These are phyloP conservation scores for Vitis rotundifolia DNA, from an alignment of 164 flowering plant genomes.

Conservation along the genomic window DNA sequence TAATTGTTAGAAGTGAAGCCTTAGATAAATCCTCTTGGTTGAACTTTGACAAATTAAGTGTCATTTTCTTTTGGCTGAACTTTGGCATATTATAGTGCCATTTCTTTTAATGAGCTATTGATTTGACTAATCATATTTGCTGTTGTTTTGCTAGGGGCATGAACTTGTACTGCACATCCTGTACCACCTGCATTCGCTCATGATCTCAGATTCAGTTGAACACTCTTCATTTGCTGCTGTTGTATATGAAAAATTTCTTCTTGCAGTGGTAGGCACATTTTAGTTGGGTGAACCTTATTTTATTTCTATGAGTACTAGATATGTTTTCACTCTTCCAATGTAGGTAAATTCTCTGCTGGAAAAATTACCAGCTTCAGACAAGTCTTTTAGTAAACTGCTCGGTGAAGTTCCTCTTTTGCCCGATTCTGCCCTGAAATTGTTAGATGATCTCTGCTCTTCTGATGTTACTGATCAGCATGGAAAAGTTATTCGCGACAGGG, in stretches of 20 bases:
- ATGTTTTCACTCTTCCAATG: constrained; percentile 16
- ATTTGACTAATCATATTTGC: neutral
- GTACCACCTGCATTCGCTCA: constrained; percentile 65
- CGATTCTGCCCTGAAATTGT: constrained; percentile 66
- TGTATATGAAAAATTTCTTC: constrained; percentile 77
- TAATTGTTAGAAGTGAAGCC: neutral
- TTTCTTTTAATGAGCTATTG: neutral
- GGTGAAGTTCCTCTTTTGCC: constrained; percentile 91
- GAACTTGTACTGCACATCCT: constrained; percentile 84
- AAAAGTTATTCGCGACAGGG: constrained; percentile 65
- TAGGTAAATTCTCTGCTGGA: constrained; percentile 82
- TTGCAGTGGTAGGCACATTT: constrained; percentile 63
- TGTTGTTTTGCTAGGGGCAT: constrained; percentile 64
- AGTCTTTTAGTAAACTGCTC: constrained; percentile 87
- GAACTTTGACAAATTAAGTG: neutral
- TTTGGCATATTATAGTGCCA: neutral
- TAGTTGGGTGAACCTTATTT: neutral
- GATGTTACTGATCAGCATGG: constrained; percentile 44
- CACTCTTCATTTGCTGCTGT: constrained; percentile 46
- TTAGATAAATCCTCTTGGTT: neutral
- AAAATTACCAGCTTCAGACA: constrained; percentile 88
- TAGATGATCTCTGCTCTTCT: constrained; percentile 75
- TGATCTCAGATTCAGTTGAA: constrained; percentile 39
- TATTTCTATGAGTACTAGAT: constrained; percentile 1
- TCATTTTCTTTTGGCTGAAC: too few relatives aligned